phyloP scores from a whole-genome alignment of 768 basidiomycete species.

The Tricholoma bakamatsutake region DNA sequence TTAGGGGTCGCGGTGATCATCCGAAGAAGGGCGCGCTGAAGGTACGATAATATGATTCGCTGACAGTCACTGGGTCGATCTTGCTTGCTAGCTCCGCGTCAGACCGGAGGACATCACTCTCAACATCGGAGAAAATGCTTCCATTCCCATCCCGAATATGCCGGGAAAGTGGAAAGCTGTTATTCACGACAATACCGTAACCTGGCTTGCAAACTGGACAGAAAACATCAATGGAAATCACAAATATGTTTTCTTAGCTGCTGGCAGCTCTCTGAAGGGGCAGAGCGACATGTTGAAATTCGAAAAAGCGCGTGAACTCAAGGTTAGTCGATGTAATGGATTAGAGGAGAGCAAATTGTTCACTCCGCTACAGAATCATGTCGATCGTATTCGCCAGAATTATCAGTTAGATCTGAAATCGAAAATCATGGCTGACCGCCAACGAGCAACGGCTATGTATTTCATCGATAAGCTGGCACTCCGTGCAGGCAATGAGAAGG shows the following conservation, averaged over 20 bases:
- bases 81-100: slow-evolving; percentile 61
- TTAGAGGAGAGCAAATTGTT: neutral
- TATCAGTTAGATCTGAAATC: slow-evolving; percentile 80
- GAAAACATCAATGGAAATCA: slow-evolving; percentile 95
- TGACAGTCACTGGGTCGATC: slow-evolving; percentile 2
- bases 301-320: slow-evolving; percentile 94
- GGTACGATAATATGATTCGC: slow-evolving; percentile 36
- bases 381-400: slow-evolving; percentile 86
- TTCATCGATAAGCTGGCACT: slow-evolving; percentile 96
- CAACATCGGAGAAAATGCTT: slow-evolving; percentile 78
- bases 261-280: slow-evolving; percentile 96
- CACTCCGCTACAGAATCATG: slow-evolving; percentile 57
- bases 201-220: slow-evolving; percentile 98
- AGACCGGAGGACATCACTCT: slow-evolving; percentile 93
- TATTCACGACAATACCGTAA: slow-evolving; percentile 91
- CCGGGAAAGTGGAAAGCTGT: slow-evolving; percentile 89
- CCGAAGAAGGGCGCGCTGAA: slow-evolving; percentile 96
- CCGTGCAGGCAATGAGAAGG: slow-evolving; percentile 99
- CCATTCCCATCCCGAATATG: slow-evolving; percentile 83
- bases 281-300: slow-evolving; percentile 98
- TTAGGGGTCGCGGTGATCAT: slow-evolving; percentile 96
- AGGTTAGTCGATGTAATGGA: slow-evolving; percentile 44
- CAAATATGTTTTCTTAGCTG: slow-evolving; percentile 97
- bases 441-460: slow-evolving; percentile 98
- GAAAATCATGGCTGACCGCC: slow-evolving; percentile 92